phyloP scores from a whole-genome alignment of 148 eudicot species.

The Spergularia bocconei region DNA sequence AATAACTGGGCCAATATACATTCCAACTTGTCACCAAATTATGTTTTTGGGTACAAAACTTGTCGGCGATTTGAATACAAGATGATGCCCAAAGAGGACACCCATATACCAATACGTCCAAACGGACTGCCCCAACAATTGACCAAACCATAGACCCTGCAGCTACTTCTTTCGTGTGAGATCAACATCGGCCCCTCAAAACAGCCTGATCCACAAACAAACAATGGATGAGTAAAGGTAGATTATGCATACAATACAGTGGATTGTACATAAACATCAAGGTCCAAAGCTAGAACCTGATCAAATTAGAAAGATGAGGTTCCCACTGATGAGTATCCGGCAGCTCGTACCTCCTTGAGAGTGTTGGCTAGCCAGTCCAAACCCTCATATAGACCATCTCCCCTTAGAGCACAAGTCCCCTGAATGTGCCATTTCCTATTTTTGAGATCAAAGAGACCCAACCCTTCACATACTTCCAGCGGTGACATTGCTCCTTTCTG shows the following conservation, averaged over 20 bases:
- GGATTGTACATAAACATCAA: not conserved
- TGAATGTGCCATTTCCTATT: slow-evolving; percentile 99
- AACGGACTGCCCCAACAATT: not conserved
- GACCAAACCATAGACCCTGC: slow-evolving; percentile 12
- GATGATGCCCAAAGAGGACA: slow-evolving; percentile 1
- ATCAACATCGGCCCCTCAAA: not conserved
- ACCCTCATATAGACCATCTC: slow-evolving; percentile 98
- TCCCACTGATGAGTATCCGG: slow-evolving; percentile 81
- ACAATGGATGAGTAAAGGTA: not conserved
- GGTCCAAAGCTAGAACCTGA: slow-evolving; percentile 26
- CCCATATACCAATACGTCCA: slow-evolving; percentile 21
- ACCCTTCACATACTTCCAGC: slow-evolving; percentile 91
- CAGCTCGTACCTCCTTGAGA: slow-evolving; percentile 84
- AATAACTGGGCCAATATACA: slow-evolving; percentile 22
- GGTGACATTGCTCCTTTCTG: slow-evolving; percentile 99
- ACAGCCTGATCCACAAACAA: slow-evolving; percentile 11
- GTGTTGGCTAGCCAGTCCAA: slow-evolving; percentile 95
- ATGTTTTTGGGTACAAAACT: slow-evolving; percentile 7
- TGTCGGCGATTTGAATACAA: slow-evolving; percentile 12
- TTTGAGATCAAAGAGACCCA: slow-evolving; percentile 82
- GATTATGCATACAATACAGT: not conserved
- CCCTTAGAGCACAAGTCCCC: slow-evolving; percentile 92
- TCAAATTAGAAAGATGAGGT: slow-evolving; percentile 46
- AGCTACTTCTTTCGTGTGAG: slow-evolving; percentile 10
- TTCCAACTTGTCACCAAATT: slow-evolving; percentile 17